A percentile compares a stretch with the other conserved stretches of the same genome.
These are phyloP conservation scores for Russula earlei DNA, from an alignment of 768 basidiomycete genomes.

Conservation along the genomic window DNA sequence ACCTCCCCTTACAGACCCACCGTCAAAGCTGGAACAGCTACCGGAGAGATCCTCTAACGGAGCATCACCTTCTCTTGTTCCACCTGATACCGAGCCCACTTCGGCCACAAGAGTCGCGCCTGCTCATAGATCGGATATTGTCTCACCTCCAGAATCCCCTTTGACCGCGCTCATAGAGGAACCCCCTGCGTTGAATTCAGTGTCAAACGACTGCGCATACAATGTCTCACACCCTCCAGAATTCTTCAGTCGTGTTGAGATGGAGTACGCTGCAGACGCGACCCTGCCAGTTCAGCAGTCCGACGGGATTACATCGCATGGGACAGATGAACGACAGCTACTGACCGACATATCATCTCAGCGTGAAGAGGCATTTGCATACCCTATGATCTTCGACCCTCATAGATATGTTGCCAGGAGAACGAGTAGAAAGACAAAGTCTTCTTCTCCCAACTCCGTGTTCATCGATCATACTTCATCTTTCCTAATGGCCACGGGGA, in stretches of 20 bases:
- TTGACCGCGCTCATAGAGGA: not conserved
- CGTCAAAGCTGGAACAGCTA: no score
- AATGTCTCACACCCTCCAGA: conserved; percentile 18
- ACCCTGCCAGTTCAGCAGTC: conserved; percentile 15
- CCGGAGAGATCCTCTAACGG: no score
- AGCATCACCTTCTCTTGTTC: no score
- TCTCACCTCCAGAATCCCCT: not conserved
- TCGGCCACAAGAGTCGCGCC: no score
- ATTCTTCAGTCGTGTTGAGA: conserved; percentile 16
- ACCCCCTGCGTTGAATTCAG: not conserved
- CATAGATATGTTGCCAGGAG: no score
- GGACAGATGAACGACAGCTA: not conserved
- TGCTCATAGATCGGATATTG: not conserved
- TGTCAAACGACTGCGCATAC: conserved; percentile 12
- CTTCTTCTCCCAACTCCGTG: not conserved
- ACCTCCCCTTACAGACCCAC: no score
- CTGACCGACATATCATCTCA: not conserved
- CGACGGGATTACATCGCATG: conserved; percentile 2
- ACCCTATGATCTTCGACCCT: no score
- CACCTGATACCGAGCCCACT: no score
- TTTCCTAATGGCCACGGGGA: not conserved
- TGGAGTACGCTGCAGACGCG: conserved; percentile 9
- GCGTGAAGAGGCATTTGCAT: not conserved
- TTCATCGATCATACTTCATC: not conserved
- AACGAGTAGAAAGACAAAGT: not conserved